phyloP scores from a whole-genome alignment of 805 yeast genomes.

The Saccharomycopsis malanga region DNA sequence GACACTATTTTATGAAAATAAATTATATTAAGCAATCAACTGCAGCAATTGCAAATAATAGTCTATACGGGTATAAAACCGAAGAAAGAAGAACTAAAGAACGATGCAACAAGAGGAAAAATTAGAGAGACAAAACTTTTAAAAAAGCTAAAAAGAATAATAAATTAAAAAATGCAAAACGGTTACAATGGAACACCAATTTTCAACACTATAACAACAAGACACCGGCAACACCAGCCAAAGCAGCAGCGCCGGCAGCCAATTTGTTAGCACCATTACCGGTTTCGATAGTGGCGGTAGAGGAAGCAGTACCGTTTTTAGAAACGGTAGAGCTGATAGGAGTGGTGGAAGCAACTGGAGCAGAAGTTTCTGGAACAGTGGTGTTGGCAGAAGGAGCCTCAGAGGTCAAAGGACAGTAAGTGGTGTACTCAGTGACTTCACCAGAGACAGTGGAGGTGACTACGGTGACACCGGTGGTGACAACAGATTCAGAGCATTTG shows the following conservation, averaged over 20 bases:
- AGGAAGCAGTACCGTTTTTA: neutral
- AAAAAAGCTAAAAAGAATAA: no score
- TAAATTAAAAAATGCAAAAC: no score
- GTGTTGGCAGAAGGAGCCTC: conserved; percentile 5
- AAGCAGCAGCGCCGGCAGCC: conserved; percentile 24
- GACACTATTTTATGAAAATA: no score
- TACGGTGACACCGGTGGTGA: conserved; percentile 26
- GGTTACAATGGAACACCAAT: no score
- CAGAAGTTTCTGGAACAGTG: neutral
- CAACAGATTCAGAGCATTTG: conserved; percentile 21
- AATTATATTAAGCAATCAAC: no score
- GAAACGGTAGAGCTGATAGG: neutral
- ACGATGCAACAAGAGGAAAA: no score
- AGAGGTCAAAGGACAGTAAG: conserved; percentile 26
- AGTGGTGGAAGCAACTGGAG: neutral
- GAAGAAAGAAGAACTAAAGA: no score
- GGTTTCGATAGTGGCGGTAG: neutral
- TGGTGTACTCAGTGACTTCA: conserved; percentile 25
- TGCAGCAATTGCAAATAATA: no score
- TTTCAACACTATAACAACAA: conserved; percentile 27
- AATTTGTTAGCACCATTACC: conserved; percentile 17
- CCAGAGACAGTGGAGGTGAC: conserved; percentile 24
- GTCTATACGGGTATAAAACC: no score
- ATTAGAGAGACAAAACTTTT: no score
- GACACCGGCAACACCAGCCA: conserved; percentile 28